A percentile compares a stretch with the other conserved stretches of the same genome.
Evolutionary conservation across 73 alveolate species (phyloP).

Genomic region (Paramecium primaurelia): DNA sequence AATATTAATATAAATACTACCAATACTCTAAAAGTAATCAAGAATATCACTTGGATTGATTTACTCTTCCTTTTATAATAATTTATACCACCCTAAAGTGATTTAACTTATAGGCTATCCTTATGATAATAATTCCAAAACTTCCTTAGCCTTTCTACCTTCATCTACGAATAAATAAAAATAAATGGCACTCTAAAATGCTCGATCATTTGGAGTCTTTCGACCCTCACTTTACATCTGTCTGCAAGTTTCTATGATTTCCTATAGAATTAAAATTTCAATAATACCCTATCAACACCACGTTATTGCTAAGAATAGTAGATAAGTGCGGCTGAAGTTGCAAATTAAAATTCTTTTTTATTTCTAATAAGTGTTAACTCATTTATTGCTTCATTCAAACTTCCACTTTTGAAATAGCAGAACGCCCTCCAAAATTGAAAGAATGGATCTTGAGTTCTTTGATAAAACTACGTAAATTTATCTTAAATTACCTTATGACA

Average conservation of each 20-base stretch:
- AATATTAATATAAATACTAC: slow-evolving; percentile 63
- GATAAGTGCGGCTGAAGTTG: slow-evolving; percentile 85
- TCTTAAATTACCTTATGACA: not conserved
- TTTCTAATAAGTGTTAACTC: slow-evolving; percentile 86
- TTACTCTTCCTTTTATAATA: slow-evolving; percentile 70
- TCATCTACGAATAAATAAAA: slow-evolving; percentile 65
- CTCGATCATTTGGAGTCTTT: slow-evolving; percentile 78
- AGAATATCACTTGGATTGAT: slow-evolving; percentile 52
- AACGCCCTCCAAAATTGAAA: slow-evolving; percentile 96
- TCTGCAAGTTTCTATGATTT: slow-evolving; percentile 75
- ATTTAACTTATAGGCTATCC: slow-evolving; percentile 28
- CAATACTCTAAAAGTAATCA: slow-evolving; percentile 72
- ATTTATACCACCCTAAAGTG: slow-evolving; percentile 48
- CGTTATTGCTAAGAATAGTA: slow-evolving; percentile 86
- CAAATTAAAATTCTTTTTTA: slow-evolving; percentile 89
- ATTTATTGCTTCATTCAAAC: slow-evolving; percentile 95
- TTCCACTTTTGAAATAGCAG: slow-evolving; percentile 92
- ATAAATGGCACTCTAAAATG: slow-evolving; percentile 74
- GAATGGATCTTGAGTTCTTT: slow-evolving; percentile 92
- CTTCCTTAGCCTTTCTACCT: slow-evolving; percentile 64
- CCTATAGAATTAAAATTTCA: slow-evolving; percentile 46
- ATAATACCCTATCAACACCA: slow-evolving; percentile 81
- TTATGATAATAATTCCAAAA: slow-evolving; percentile 40
- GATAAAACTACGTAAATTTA: slow-evolving; percentile 74
- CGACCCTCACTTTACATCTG: slow-evolving; percentile 67